These are phyloP conservation scores for Sporopachydermia quercuum DNA, from an alignment of 805 yeast genomes.

Conservation along the genomic window DNA sequence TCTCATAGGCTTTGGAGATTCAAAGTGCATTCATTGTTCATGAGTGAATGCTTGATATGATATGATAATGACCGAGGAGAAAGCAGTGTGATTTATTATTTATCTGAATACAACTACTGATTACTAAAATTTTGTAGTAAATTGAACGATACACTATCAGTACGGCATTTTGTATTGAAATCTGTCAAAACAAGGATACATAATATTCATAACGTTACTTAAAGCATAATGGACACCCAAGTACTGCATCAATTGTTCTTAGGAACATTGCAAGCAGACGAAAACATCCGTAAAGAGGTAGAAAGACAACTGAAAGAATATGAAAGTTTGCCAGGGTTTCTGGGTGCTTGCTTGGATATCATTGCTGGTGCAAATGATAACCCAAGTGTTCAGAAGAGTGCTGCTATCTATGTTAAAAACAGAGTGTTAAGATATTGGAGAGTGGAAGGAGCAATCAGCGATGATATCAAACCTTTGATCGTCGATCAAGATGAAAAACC, in stretches of 20 bases:
- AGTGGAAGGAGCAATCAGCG: constrained; percentile 15
- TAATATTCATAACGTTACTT: no score
- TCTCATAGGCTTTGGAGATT: no score
- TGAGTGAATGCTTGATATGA: no score
- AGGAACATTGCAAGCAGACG: constrained; percentile 62
- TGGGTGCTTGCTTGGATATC: constrained; percentile 72
- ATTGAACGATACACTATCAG: no score
- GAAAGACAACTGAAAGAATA: constrained; percentile 48
- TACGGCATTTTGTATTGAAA: no score
- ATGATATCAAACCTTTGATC: constrained; percentile 13
- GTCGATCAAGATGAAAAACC: constrained; percentile 66
- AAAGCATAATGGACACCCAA: constrained; percentile 43
- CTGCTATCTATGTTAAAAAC: constrained; percentile 77
- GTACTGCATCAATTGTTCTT: constrained; percentile 61
- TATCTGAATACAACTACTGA: no score
- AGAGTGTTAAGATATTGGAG: constrained; percentile 52
- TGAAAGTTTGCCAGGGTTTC: constrained; percentile 50
- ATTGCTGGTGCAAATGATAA: constrained; percentile 37
- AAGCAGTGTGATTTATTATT: no score
- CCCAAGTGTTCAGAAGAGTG: constrained; percentile 44
- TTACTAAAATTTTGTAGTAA: no score
- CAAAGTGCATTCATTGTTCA: no score
- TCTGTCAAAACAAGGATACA: no score
- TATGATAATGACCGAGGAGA: no score
- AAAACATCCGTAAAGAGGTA: constrained; percentile 45